These are phyloP conservation scores for Blumeria graminis DNA, from an alignment of 2,329 filamentous ascomycete species.

Conservation along the genomic window DNA sequence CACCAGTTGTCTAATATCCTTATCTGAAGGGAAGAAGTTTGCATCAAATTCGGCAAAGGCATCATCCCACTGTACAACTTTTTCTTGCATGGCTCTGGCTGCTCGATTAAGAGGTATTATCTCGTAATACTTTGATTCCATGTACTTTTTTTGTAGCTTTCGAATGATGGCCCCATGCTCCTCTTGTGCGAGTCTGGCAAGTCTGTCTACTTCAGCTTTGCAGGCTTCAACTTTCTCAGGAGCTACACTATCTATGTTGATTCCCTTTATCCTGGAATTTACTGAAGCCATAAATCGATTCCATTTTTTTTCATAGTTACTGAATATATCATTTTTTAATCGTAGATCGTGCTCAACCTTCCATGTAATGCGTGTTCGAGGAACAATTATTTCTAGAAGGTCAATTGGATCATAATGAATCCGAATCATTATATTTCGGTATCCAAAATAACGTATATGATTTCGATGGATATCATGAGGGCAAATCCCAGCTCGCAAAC, in stretches of 20 bases:
- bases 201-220: constrained; percentile 52
- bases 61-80: constrained; percentile 79
- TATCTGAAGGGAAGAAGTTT: constrained; percentile 82
- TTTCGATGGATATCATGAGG: constrained; percentile 81
- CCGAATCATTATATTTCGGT: constrained; percentile 60
- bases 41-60: constrained; percentile 77
- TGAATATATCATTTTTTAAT: constrained; percentile 80
- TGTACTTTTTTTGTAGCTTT: constrained; percentile 73
- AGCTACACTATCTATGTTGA: constrained; percentile 74
- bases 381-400: constrained; percentile 82
- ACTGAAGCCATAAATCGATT: constrained; percentile 75
- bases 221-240: constrained; percentile 70
- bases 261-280: constrained; percentile 58
- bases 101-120: constrained; percentile 81
- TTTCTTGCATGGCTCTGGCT: constrained; percentile 75
- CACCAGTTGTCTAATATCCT: constrained; percentile 79
- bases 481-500: constrained; percentile 50
- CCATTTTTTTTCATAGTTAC: constrained; percentile 57
- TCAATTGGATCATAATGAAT: constrained; percentile 87
- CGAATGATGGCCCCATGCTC: constrained; percentile 52
- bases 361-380: constrained; percentile 77
- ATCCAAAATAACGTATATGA: constrained; percentile 80
- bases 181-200: constrained; percentile 59
- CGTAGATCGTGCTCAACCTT: constrained; percentile 86
- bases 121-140: constrained; percentile 87